These are phyloP conservation scores for Starmerella apicola DNA, from an alignment of 805 yeast genomes.

Conservation along the genomic window DNA sequence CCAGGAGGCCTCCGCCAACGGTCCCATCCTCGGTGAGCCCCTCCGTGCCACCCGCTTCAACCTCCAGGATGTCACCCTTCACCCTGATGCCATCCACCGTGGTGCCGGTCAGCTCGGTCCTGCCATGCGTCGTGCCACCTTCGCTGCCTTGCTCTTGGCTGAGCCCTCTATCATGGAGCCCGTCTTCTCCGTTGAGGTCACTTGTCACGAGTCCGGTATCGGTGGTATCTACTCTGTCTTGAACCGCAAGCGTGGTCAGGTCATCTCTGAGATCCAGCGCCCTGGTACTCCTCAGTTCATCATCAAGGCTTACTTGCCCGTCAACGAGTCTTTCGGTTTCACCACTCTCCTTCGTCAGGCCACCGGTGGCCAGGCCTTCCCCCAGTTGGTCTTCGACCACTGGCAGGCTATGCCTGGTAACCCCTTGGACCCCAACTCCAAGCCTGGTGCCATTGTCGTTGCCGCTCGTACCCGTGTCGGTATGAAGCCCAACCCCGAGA, in stretches of 20 bases:
- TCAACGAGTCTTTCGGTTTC: slow-evolving; percentile 99
- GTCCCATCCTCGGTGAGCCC: slow-evolving; percentile 95
- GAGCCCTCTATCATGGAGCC: slow-evolving; percentile 99
- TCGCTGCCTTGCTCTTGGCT: slow-evolving; percentile 95
- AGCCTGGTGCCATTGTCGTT: slow-evolving; percentile 52
- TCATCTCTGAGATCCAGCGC: slow-evolving; percentile 97
- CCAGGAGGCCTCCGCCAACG: slow-evolving; percentile 99
- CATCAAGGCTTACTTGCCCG: slow-evolving; percentile 99
- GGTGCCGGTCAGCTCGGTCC: slow-evolving; percentile 99
- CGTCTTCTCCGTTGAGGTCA: slow-evolving; percentile 96
- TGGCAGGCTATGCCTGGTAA: slow-evolving; percentile 88
- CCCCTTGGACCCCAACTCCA: slow-evolving; percentile 74
- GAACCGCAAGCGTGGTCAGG: slow-evolving; percentile 98
- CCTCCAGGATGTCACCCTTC: slow-evolving; percentile 97
- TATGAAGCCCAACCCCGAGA: slow-evolving; percentile 94
- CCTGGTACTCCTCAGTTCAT: slow-evolving; percentile 99
- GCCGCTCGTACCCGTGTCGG: slow-evolving; percentile 91
- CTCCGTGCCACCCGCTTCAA: slow-evolving; percentile 93
- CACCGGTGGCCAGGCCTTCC: slow-evolving; percentile 99
- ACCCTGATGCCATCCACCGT: slow-evolving; percentile 99
- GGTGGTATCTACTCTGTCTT: slow-evolving; percentile 99
- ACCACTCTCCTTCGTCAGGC: slow-evolving; percentile 99
- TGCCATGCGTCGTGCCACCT: slow-evolving; percentile 99
- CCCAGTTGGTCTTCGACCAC: slow-evolving; percentile 99
- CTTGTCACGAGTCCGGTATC: slow-evolving; percentile 98